These are phyloP conservation scores for Taiozyma sp. DNA, from an alignment of 1,139 yeast genomes.

Conservation along the genomic window DNA sequence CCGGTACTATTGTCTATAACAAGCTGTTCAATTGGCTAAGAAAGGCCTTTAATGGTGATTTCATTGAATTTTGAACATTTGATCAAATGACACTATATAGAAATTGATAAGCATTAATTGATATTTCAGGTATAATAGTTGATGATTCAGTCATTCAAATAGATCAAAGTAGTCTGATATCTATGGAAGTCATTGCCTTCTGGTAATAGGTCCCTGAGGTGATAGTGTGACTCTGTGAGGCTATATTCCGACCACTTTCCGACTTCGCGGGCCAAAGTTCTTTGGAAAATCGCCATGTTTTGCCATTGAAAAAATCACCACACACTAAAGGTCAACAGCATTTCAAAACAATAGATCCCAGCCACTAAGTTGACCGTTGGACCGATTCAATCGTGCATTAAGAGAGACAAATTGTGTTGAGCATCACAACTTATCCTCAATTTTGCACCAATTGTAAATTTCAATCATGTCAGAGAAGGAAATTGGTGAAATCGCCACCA, in stretches of 20 bases:
- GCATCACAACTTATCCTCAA: neutral
- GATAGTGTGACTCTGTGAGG: neutral
- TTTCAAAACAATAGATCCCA: neutral
- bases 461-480: slow-evolving; percentile 18
- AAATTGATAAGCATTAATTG: neutral
- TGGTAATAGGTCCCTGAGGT: no score
- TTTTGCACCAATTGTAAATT: slow-evolving; percentile 5
- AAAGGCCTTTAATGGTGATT: slow-evolving; percentile 46
- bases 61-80: neutral
- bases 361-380: neutral
- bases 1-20: slow-evolving; percentile 60
- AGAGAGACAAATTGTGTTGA: no score
- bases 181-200: no score
- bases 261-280: neutral
- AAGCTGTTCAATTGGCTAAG: slow-evolving; percentile 56
- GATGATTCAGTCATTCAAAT: neutral
- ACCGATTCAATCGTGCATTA: neutral
- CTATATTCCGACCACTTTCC: neutral
- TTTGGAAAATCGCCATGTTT: neutral
- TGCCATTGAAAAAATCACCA: neutral
- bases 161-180: no score
- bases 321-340: neutral
- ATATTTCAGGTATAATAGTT: no score
- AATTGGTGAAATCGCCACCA: slow-evolving; percentile 25
- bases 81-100: neutral